Evolutionary conservation across 805 yeast species (phyloP), one percentile per base, ranked within the genome.

Genomic region (Torulaspora delbrueckii): DNA sequence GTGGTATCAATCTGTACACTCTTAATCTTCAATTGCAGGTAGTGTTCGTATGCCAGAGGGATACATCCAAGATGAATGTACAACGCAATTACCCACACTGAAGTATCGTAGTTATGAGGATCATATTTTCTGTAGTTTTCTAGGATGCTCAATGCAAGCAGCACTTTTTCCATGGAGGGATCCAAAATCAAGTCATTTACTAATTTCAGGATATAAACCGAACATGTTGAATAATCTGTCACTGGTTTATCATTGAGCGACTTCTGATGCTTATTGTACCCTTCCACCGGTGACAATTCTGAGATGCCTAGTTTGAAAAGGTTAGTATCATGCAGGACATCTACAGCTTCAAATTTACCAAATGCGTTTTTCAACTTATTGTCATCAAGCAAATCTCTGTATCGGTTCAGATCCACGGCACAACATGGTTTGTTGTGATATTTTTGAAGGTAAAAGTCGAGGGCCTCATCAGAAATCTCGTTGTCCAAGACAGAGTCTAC

Each of bases 1-100:
- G 85, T 62, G 0, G 86, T 76, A 57, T 90, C 96, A 41, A 74
- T 70, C 64, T 91, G 98, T 7, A 89, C 65, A 67, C 82, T 81
- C 58, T 84, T 86, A 54, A 88, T 76, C 30, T 79, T 77, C 42
- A 90, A 63, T 1, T 70, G 58, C 12, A 73, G 63, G 60, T 76
- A 88, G 37, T 79, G 76, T 6, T 62, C 59, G 27, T 63, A 54
- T 0, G 90, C 82, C 34, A 70, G 62, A 1, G 74, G 60, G 26
- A 71, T 70, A 8, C 79, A 69, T 40, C 88, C 88, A 7, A 87
- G 57, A 14, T 72, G 58, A 12, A 76, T 70, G 62, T 84, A 86
- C 2, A 87, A 59, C 25, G 78, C 73, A 40, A 85, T 73, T 28
- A 89, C 68, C 90, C 93, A 86, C 7, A 86, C 64, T 43, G 81